phyloP scores from a whole-genome alignment of 805 yeast genomes.

The Wickerhamiella kurtzmanii region DNA sequence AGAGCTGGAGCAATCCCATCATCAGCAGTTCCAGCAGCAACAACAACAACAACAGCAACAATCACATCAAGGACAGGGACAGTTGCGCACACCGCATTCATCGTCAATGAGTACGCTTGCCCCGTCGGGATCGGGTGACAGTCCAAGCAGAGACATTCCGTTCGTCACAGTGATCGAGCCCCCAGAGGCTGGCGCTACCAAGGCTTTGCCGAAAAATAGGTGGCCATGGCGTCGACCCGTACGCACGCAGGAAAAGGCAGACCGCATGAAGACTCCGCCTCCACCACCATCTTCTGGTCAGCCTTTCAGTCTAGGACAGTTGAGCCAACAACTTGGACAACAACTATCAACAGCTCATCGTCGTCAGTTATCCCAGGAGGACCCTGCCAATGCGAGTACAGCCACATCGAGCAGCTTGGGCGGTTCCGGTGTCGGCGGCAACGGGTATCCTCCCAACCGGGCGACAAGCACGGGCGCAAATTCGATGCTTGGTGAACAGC shows the following conservation, averaged over 20 bases:
- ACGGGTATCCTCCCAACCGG: not conserved
- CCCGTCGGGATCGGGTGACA: not conserved
- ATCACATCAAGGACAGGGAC: not conserved
- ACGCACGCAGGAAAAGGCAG: not conserved
- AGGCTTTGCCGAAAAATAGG: not conserved
- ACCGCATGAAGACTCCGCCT: not conserved
- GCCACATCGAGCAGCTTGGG: not conserved
- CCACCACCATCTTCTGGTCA: not conserved
- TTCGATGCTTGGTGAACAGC: constrained; percentile 1
- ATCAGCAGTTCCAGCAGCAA: constrained; percentile 23
- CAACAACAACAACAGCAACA: constrained; percentile 6
- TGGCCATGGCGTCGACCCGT: constrained; percentile 10
- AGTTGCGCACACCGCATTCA: not conserved
- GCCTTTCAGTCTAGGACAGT: not conserved
- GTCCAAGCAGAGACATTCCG: constrained; percentile 2
- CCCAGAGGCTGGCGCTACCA: not conserved
- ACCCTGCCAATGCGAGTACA: not conserved
- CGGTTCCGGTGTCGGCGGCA: too few relatives aligned
- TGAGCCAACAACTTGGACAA: not conserved
- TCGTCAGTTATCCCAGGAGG: not conserved
- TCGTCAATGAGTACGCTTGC: not conserved
- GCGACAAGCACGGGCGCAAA: not conserved
- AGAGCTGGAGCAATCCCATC: constrained; percentile 25
- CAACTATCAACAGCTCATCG: not conserved
- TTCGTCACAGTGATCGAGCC: constrained; percentile 9